Evolutionary conservation across 2,329 filamentous ascomycete species (phyloP), one percentile per base, ranked within the genome.

Genomic region (Taxawa tesnikishii): DNA sequence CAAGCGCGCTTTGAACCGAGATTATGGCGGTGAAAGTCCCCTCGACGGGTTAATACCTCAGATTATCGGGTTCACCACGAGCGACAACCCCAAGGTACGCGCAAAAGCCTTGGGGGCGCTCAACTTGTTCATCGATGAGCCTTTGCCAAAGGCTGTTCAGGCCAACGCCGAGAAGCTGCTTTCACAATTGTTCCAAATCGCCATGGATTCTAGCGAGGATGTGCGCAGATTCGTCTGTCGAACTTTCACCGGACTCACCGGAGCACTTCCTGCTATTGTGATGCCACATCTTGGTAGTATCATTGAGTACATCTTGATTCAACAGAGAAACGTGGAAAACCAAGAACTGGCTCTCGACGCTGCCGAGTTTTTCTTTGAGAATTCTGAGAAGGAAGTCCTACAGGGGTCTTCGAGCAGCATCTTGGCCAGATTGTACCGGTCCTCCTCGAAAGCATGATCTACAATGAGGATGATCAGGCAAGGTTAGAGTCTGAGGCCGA

Each of bases 351-450:
- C 88, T 23, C 77, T 92, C 43, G 90, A 98, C 53, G 90, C 90
- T 6, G 85, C 90, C 4, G 90, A 98, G 55, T 98, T 98, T 52
- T 98, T 92, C 85, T 73, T 98, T 27, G 84, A 84, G 24, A 78
- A 93, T 13, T 87, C 85, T 38, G 90, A 94, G 53, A 83, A 94
- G 51, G 73, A 82, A 26, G 73, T 79, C 37, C 62, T 96, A 32
- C 83, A 62, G 70, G 75, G 43, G 70, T 75, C 1, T 65, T 98
- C 28, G 75, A 70, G 6, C 85, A 85, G 0, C 83, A 83, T 50
- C 72, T 96, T 34, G 59, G 71, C 43, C 83, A 82, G 54, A 88
- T 96, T 41, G 79, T 98, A 17, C 90, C 90, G 0, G 81, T 94
- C 2, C 63, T 98, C 31, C 70, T 98, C 6, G 76, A 90, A 43